Evolutionary conservation across 495 filamentous ascomycete genomes (phyloP).

Genomic region (Monascus purpureus): DNA sequence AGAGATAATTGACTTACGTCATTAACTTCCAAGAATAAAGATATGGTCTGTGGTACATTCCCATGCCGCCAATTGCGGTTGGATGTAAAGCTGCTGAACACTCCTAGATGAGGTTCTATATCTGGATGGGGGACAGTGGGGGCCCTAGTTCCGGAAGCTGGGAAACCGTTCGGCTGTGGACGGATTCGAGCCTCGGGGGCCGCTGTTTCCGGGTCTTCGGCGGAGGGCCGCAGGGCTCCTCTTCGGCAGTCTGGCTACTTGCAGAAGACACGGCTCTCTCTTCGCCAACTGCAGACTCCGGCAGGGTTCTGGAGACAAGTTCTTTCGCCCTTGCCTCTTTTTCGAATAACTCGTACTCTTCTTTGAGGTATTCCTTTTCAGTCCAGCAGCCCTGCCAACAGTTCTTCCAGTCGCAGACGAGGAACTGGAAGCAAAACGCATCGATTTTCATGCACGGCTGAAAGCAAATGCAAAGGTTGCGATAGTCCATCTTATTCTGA

Average conservation of each 20-base stretch:
- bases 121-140: constrained; percentile 57
- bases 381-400: constrained; percentile 94
- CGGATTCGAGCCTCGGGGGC: constrained; percentile 26
- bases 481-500: constrained; percentile 90
- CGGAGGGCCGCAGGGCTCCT: constrained; percentile 17
- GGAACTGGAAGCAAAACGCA: constrained; percentile 75
- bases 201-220: constrained; percentile 20
- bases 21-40: no score
- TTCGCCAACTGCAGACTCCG: constrained; percentile 27
- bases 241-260: constrained; percentile 35
- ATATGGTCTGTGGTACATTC: no score
- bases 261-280: constrained; percentile 52
- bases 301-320: no score
- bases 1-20: no score
- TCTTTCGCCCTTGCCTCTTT: constrained; percentile 14
- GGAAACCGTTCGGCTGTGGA: constrained; percentile 28
- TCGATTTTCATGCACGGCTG: constrained; percentile 91
- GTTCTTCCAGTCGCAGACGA: constrained; percentile 82
- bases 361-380: constrained; percentile 62
- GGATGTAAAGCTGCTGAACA: no score
- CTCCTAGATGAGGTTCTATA: no score
- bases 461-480: constrained; percentile 87
- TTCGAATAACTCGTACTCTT: constrained; percentile 52
- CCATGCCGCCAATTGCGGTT: no score
- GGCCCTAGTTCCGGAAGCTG: constrained; percentile 53